Evolutionary conservation across 306 rosid genomes (phyloP).

Genomic region (Amphicarpaea edgeworthii): DNA sequence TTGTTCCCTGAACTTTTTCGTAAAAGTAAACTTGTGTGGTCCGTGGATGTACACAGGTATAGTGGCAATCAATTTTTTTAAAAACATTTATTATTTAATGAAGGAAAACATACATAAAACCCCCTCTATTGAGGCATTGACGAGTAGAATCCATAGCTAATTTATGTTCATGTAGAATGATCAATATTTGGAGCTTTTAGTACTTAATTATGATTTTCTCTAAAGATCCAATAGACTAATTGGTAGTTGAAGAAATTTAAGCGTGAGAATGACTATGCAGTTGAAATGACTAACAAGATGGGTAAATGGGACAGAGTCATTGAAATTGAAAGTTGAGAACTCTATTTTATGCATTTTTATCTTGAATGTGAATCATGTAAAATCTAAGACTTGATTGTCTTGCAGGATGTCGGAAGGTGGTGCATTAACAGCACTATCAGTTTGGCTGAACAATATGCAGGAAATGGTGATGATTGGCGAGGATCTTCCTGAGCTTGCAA

Average conservation of each 20-base stretch:
- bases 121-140: constrained; percentile 20
- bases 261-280: not conserved
- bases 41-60: constrained; percentile 94
- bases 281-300: constrained; percentile 23
- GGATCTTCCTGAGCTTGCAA: constrained; percentile 84
- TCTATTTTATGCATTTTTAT: constrained; percentile 24
- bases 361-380: constrained; percentile 20
- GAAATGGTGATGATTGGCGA: constrained; percentile 72
- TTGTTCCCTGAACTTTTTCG: constrained; percentile 90
- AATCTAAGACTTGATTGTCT: constrained; percentile 43
- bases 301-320: constrained; percentile 7
- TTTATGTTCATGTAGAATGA: constrained; percentile 13
- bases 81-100: constrained; percentile 24
- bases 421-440: constrained; percentile 84
- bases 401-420: constrained; percentile 96
- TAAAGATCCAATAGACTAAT: constrained; percentile 9
- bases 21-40: constrained; percentile 81
- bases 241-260: constrained; percentile 31
- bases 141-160: constrained; percentile 24
- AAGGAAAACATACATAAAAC: constrained; percentile 32
- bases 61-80: constrained; percentile 33
- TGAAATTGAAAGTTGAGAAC: constrained; percentile 25
- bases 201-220: constrained; percentile 26
- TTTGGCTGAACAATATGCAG: constrained; percentile 81
- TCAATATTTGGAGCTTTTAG: constrained; percentile 14